Evolutionary conservation across 2,329 filamentous ascomycete genomes (phyloP).

Genomic region (Fusarium solani-melongenae): DNA sequence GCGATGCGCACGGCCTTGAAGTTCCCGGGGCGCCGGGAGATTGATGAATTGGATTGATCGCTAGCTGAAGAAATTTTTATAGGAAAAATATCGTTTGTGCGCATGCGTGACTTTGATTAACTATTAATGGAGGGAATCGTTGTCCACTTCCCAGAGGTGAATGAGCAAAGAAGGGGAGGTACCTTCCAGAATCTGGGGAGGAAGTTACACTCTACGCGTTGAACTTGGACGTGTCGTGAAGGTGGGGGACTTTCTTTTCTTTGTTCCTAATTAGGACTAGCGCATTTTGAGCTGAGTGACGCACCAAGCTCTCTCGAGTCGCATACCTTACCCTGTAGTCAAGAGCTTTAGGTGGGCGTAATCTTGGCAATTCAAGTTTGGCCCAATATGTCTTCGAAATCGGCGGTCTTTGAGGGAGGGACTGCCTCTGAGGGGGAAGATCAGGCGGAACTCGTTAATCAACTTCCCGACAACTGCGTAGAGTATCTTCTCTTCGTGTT

Average conservation of each 20-base stretch:
- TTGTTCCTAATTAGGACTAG: conserved; percentile 23
- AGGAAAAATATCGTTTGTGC: neutral
- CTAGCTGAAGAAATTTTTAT: neutral
- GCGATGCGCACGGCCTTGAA: conserved; percentile 15
- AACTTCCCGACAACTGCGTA: conserved; percentile 82
- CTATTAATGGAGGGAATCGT: neutral
- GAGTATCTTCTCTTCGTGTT: conserved; percentile 85
- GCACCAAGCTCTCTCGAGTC: neutral
- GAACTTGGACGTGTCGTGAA: conserved; percentile 13
- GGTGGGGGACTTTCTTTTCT: conserved; percentile 13
- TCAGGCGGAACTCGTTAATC: conserved; percentile 15
- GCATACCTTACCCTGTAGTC: conserved; percentile 29
- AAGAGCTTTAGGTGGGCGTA: neutral
- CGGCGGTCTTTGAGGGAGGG: conserved; percentile 4
- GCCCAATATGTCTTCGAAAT: conserved; percentile 19
- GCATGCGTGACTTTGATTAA: neutral
- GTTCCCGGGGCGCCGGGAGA: neutral
- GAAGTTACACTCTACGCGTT: conserved; percentile 39
- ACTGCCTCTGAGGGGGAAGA: neutral
- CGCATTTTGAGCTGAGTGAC: neutral
- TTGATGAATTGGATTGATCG: neutral
- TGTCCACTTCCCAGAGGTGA: neutral
- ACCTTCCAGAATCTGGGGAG: neutral
- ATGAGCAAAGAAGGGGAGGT: conserved; percentile 6
- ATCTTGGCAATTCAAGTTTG: neutral